phyloP scores from a whole-genome alignment of 2,329 filamentous ascomycete species.

The Pseudogymnoascus sp. region DNA sequence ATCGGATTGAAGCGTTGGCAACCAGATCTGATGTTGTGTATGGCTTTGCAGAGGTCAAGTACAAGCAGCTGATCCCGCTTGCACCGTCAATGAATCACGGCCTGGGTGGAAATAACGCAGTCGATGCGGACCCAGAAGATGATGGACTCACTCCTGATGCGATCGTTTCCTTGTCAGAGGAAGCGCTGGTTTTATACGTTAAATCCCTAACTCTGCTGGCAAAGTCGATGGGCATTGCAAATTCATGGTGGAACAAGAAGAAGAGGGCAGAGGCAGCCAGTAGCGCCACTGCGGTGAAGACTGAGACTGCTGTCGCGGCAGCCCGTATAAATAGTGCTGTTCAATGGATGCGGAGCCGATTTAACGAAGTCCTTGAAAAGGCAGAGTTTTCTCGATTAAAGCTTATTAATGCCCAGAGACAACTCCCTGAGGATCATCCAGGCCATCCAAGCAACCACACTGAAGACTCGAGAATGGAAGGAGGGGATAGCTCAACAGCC shows the following conservation, averaged over 20 bases:
- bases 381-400: slow-evolving; percentile 88
- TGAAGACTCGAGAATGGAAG: slow-evolving; percentile 42
- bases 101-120: slow-evolving; percentile 50
- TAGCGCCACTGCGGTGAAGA: slow-evolving; percentile 33
- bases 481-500: slow-evolving; percentile 52
- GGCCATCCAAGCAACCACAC: slow-evolving; percentile 75
- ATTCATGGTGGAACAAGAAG: slow-evolving; percentile 81
- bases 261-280: slow-evolving; percentile 53
- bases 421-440: slow-evolving; percentile 75
- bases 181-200: slow-evolving; percentile 91
- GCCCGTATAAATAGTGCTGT: slow-evolving; percentile 82
- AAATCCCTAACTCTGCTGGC: slow-evolving; percentile 85
- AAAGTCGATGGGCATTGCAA: slow-evolving; percentile 92
- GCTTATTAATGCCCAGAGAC: slow-evolving; percentile 75
- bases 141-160: slow-evolving; percentile 79
- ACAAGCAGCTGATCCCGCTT: slow-evolving; percentile 88
- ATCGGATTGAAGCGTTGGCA: slow-evolving; percentile 83
- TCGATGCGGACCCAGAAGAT: slow-evolving; percentile 52
- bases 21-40: slow-evolving; percentile 93
- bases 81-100: slow-evolving; percentile 69
- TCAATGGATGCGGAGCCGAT: slow-evolving; percentile 87
- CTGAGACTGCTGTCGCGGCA: slow-evolving; percentile 34
- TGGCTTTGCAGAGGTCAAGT: slow-evolving; percentile 97
- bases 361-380: slow-evolving; percentile 96
- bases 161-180: slow-evolving; percentile 78